Evolutionary conservation across 2,329 filamentous ascomycete genomes (phyloP), one percentile per base, ranked within the genome.

Genomic region (Grosmannia huntii): DNA sequence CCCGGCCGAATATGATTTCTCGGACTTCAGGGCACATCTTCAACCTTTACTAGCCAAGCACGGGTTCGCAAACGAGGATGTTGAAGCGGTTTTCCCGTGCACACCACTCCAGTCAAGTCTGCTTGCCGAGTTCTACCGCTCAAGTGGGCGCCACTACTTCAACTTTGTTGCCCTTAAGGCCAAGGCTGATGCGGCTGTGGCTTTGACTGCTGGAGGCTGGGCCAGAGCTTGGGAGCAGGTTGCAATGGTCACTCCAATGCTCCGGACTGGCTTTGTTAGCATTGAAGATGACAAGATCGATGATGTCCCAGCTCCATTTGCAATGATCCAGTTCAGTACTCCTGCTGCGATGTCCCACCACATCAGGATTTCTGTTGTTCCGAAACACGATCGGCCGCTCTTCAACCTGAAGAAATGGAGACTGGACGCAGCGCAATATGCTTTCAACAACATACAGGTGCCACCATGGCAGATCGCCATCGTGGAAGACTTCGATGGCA

Each of bases 21-120:
- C 64, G 0, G 59, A 41, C 1, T 81, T 82, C 11, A 49, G 48
- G 7, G 19, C 28, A 1, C 21, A 50, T 10, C 64, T 76, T 2
- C 62, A 60, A 2, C 33, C 55, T 1, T 64, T 73, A 4, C 55
- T 77, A 0, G 56, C 59, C 11, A 53, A 53, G 10, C 57, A 59
- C 0, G 60, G 61, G 0, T 36, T 66, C 7, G 7, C 41, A 0
- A 4, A 50, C 1, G 54, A 59, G 25, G 14, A 70, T 0, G 63
- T 89, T 1, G 78, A 86, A 62, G 72, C 76, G 1, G 67, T 94
- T 4, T 75, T 87, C 0, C 91, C 91, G 0, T 95, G 89, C 67
- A 95, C 90, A 0, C 77, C 86, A 0, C 75, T 90, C 0, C 91
- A 96, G 65, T 79, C 81, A 54, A 89, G 88, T 0, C 90, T 96